Evolutionary conservation across 2,329 filamentous ascomycete genomes (phyloP).

Genomic region (Berkeleyomyces rouxiae): DNA sequence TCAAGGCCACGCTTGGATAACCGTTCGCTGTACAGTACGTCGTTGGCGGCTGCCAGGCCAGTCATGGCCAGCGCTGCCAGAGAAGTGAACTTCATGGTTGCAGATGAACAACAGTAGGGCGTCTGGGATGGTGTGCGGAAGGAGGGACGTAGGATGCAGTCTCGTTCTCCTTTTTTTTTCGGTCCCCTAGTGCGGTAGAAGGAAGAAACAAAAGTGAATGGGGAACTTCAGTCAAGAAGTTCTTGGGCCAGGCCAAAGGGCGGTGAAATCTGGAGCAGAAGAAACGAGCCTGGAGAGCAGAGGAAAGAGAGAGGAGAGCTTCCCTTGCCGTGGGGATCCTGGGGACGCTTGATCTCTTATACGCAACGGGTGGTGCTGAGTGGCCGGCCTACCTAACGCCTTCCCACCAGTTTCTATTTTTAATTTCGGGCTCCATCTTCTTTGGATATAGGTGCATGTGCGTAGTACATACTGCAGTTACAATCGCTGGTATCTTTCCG

Average conservation of each 20-base stretch:
- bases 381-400: neutral
- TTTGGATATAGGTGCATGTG: too few species aligned
- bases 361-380: neutral
- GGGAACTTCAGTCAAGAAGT: neutral
- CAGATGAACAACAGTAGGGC: neutral
- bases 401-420: neutral
- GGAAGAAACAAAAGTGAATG: neutral
- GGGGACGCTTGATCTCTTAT: neutral
- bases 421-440: neutral
- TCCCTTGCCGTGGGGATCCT: neutral
- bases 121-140: neutral
- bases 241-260: neutral
- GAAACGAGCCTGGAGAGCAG: neutral
- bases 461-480: too few species aligned
- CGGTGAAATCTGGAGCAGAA: neutral
- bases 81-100: slow-evolving; percentile 8
- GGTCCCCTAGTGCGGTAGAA: neutral
- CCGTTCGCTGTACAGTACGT: slow-evolving; percentile 33
- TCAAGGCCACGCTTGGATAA: slow-evolving; percentile 33
- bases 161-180: neutral
- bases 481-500: neutral
- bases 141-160: neutral
- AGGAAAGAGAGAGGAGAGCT: neutral
- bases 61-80: slow-evolving; percentile 16
- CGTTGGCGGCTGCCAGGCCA: slow-evolving; percentile 24